A percentile compares a stretch with the other conserved stretches of the same genome.
Conservation (phyloP, 78 protist genomes). For the Creolimax fragrantissima region DNA sequence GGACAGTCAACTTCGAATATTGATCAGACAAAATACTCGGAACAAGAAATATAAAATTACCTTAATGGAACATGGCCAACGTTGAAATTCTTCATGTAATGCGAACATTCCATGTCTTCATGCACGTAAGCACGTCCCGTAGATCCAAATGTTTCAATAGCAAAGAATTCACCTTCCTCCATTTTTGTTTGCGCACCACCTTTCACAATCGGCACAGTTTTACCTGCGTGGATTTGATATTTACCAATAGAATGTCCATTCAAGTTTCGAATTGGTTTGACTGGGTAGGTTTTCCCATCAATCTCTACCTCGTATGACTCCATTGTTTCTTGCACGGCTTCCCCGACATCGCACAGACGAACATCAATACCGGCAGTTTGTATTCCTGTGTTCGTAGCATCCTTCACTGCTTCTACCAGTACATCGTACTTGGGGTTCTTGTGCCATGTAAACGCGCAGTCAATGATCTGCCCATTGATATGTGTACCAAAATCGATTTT, state of each 20-base stretch:
- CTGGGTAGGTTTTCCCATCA: constrained; percentile 74
- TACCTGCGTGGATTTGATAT: constrained; percentile 90
- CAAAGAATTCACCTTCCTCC: constrained; percentile 90
- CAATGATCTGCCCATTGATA: constrained; percentile 74
- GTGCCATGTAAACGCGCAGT: constrained; percentile 90
- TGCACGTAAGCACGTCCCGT: constrained; percentile 82
- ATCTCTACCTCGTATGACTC: constrained; percentile 90
- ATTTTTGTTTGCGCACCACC: constrained; percentile 45
- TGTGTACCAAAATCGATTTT: constrained; percentile 97
- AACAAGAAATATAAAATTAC: background rate
- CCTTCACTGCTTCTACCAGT: constrained; percentile 78
- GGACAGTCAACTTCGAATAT: background rate
- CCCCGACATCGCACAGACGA: constrained; percentile 87
- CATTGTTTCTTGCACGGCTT: constrained; percentile 93
- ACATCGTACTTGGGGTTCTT: constrained; percentile 75
- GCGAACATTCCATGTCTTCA: constrained; percentile 84
- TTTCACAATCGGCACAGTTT: constrained; percentile 90
- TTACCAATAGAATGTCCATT: constrained; percentile 92
- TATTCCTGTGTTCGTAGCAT: constrained; percentile 90
- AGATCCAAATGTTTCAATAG: constrained; percentile 99
- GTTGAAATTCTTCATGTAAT: constrained; percentile 79
- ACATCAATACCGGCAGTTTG: constrained; percentile 86
- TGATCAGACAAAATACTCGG: background rate
- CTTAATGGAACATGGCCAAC: constrained; percentile 28
- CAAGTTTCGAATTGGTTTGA: constrained; percentile 84